phyloP scores from a whole-genome alignment of 2,329 filamentous ascomycete species.

The Alternaria metachromatica region DNA sequence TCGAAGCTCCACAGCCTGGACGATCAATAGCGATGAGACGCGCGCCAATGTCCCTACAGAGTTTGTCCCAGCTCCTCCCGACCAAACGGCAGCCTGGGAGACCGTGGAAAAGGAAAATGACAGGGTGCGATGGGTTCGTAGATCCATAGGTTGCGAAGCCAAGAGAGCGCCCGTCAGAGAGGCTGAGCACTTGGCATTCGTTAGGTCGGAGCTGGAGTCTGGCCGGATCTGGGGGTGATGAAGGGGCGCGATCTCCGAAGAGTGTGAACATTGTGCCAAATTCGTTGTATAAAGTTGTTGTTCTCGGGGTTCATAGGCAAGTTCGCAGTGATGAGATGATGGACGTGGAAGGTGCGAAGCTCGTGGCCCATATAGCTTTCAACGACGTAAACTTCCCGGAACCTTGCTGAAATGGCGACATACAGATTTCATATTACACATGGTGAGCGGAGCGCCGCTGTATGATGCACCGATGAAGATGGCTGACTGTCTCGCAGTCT shows the following conservation, averaged over 20 bases:
- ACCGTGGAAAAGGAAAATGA: constrained; percentile 53
- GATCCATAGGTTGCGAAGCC: constrained; percentile 52
- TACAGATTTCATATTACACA: background rate
- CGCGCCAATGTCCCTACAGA: constrained; percentile 36
- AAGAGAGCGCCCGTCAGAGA: constrained; percentile 46
- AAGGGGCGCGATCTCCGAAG: constrained; percentile 11
- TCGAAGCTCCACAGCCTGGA: constrained; percentile 52
- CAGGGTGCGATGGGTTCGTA: constrained; percentile 40
- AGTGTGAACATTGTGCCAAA: constrained; percentile 9
- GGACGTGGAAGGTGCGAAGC: background rate
- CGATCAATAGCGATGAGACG: constrained; percentile 53
- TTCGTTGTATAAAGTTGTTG: no score
- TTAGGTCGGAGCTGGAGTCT: constrained; percentile 20
- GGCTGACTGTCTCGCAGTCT: background rate
- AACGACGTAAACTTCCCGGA: background rate
- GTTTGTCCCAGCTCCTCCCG: constrained; percentile 35
- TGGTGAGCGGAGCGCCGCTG: background rate
- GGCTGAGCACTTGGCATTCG: constrained; percentile 23
- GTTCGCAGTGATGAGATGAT: background rate
- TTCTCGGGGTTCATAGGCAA: no score
- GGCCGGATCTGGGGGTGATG: constrained; percentile 21
- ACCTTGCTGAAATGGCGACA: background rate
- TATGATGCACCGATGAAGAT: background rate
- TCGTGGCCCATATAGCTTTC: background rate
- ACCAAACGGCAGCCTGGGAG: constrained; percentile 52